phyloP scores from a whole-genome alignment of 495 filamentous ascomycete species.

The Trypethelium eluteriae region DNA sequence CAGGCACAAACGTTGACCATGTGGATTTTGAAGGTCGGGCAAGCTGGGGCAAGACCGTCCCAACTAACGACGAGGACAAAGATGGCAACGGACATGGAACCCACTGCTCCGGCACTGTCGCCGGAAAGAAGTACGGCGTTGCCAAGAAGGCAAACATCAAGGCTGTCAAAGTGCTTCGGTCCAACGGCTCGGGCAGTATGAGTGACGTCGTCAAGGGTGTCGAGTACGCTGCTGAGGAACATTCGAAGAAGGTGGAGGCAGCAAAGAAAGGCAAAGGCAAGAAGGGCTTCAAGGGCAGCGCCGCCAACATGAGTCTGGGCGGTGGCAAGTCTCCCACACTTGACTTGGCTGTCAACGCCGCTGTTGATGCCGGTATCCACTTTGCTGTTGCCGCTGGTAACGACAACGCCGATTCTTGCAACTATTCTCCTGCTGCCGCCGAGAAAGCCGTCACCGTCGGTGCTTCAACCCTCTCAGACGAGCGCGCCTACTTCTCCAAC shows the following conservation, averaged over 20 bases:
- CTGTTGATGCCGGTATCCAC: conserved; percentile 82
- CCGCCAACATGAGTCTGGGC: conserved; percentile 98
- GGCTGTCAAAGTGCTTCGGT: conserved; percentile 95
- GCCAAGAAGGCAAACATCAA: conserved; percentile 96
- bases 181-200: conserved; percentile 97
- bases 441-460: conserved; percentile 92
- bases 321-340: conserved; percentile 89
- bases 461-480: conserved; percentile 84
- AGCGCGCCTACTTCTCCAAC: conserved; percentile 99
- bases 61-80: conserved; percentile 67
- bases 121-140: conserved; percentile 97
- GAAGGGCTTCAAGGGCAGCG: conserved; percentile 96
- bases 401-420: conserved; percentile 97
- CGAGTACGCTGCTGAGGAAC: conserved; percentile 80
- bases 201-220: conserved; percentile 97
- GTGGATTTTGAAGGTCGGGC: conserved; percentile 97
- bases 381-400: conserved; percentile 98
- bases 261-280: conserved; percentile 71
- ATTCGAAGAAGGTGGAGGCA: conserved; percentile 62
- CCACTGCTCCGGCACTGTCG: conserved; percentile 97
- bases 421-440: conserved; percentile 96
- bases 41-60: conserved; percentile 94
- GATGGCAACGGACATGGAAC: conserved; percentile 99
- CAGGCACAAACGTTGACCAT: conserved; percentile 86
- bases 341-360: conserved; percentile 88